phyloP scores from a whole-genome alignment of 208 protist species.

The Porcisia hertigi region DNA sequence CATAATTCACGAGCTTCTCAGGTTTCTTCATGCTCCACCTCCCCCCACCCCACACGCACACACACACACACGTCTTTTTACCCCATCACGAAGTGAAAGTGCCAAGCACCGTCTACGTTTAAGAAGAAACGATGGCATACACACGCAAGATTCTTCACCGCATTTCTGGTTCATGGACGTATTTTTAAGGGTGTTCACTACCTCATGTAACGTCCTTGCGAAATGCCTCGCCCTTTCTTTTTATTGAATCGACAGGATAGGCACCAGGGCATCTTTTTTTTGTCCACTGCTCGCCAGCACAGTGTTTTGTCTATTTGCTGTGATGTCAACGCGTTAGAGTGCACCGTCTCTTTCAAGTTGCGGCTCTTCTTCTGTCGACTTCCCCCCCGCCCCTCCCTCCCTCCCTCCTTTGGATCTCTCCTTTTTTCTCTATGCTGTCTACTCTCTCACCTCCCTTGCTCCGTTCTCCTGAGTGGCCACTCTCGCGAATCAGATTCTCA shows the following conservation, averaged over 20 bases:
- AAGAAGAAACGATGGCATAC: background rate
- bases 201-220: background rate
- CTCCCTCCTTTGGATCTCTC: background rate
- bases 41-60: no score
- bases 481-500: background rate
- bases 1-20: background rate
- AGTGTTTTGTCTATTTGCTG: no score
- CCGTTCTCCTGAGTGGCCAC: background rate
- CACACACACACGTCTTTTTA: background rate
- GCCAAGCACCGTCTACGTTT: background rate
- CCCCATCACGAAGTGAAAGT: background rate
- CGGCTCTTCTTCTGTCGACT: conserved; percentile 1
- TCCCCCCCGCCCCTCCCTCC: background rate
- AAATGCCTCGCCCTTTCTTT: background rate
- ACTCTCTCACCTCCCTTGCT: no score
- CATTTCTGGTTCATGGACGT: background rate
- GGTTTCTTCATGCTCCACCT: background rate
- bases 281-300: background rate
- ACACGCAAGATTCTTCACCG: background rate
- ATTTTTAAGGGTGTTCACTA: background rate
- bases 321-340: background rate
- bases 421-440: background rate
- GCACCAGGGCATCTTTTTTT: background rate
- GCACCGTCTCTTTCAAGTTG: no score
- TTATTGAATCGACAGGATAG: background rate